Percentiles rank a stretch among this genome's conserved stretches.
These are phyloP conservation scores for Arabidopsis suecica DNA, from an alignment of 345 rosid species.

Conservation along the genomic window DNA sequence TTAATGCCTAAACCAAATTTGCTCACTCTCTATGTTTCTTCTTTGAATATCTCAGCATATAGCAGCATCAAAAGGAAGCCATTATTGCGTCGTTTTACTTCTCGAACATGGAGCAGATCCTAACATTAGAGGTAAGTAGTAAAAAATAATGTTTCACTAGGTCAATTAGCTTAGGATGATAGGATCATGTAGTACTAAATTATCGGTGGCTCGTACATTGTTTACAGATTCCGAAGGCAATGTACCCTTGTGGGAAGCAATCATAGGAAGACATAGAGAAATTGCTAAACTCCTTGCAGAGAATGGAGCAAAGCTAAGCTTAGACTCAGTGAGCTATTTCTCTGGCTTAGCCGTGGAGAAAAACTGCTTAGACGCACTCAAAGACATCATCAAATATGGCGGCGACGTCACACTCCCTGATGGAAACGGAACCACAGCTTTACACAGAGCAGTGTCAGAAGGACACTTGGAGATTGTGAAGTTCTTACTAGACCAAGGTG, in stretches of 20 bases:
- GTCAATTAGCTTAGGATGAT: neutral
- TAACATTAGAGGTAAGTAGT: conserved; percentile 62
- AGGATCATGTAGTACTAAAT: neutral
- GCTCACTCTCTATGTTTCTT: conserved; percentile 17
- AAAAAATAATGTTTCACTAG: neutral
- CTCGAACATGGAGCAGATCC: conserved; percentile 80
- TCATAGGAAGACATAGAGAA: conserved; percentile 58
- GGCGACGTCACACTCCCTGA: conserved; percentile 65
- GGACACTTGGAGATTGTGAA: conserved; percentile 65
- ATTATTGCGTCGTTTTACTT: conserved; percentile 68
- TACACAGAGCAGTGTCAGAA: conserved; percentile 74
- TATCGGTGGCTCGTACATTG: neutral
- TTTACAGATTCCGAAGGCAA: conserved; percentile 77
- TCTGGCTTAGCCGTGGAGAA: conserved; percentile 63
- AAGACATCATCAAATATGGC: conserved; percentile 55
- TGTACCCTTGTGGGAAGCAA: conserved; percentile 90
- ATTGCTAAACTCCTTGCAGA: conserved; percentile 59
- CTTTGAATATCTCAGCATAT: conserved; percentile 64
- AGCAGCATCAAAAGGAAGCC: conserved; percentile 76
- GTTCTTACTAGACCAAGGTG: conserved; percentile 69
- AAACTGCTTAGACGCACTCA: conserved; percentile 61
- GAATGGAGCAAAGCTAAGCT: conserved; percentile 63
- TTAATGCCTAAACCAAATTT: neutral
- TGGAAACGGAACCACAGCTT: conserved; percentile 60
- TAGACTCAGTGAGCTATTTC: conserved; percentile 62